Conservation (phyloP, 441 rosid species). For the Erodium trifolium region DNA sequence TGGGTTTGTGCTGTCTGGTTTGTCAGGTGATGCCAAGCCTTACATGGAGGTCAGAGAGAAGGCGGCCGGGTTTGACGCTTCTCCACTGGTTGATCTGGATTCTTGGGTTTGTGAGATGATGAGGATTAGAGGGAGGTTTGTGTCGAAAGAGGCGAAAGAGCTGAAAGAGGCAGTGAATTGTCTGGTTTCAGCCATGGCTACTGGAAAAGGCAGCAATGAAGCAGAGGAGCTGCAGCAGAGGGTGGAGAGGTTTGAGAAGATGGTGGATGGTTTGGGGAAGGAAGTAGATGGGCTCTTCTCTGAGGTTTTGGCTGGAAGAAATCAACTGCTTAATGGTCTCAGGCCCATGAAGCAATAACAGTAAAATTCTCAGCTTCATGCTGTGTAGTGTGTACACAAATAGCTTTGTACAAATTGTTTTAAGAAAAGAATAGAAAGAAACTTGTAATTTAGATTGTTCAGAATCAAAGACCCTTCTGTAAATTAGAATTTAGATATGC, state of each 20-base stretch:
- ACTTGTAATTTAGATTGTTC: background rate
- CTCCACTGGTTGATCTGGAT: constrained; percentile 29
- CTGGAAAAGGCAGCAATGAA: constrained; percentile 18
- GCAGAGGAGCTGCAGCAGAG: constrained; percentile 37
- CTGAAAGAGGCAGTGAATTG: constrained; percentile 33
- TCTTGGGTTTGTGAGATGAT: constrained; percentile 21
- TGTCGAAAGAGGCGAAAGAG: constrained; percentile 36
- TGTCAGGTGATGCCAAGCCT: constrained; percentile 33
- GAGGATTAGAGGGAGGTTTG: constrained; percentile 20
- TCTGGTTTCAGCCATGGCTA: constrained; percentile 29
- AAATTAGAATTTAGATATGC: background rate
- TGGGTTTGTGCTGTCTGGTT: constrained; percentile 30
- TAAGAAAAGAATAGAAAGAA: background rate
- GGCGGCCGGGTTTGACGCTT: constrained; percentile 15
- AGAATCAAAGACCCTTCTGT: background rate
- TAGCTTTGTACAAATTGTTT: constrained; percentile 5
- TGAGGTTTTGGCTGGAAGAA: constrained; percentile 39
- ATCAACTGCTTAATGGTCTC: constrained; percentile 36
- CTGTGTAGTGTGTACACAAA: too few species aligned
- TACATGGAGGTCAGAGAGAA: constrained; percentile 28
- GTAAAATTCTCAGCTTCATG: background rate
- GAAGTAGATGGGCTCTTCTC: constrained; percentile 43
- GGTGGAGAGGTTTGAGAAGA: constrained; percentile 32
- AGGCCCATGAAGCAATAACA: constrained; percentile 20
- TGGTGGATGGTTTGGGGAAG: constrained; percentile 29